Evolutionary conservation across 164 flowering plant species (phyloP), one percentile per base, ranked within the genome.

Genomic region (Vitis amurensis): DNA sequence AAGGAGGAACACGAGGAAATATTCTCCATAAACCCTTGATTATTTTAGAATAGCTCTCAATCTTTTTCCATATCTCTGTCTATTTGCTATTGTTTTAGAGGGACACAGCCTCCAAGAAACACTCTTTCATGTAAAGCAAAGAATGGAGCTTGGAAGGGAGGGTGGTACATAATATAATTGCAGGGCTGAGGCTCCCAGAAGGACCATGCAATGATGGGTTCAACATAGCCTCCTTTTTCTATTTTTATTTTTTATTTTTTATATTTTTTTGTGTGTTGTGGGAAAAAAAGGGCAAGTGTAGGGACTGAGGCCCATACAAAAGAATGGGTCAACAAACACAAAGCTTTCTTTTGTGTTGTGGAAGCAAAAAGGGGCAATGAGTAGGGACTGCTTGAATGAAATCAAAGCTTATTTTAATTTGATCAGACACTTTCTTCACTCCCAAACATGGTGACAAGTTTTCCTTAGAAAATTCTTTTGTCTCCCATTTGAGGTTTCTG

Each of bases 191-290:
- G 64, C 60, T 65, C 44, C 64, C 58, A 56, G 47, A 49, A 70
- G 70, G 44, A 50, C 50, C 55, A 48, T 55, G 71, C 66, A 61
- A 82, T 84, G 67, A 82, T 84, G 79, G 65, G 65, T 70, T 73
- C 81, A 72, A 73, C 77, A 70, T 37, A 16, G 70, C 59, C 7
- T 37, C 44, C 7, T 37, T 37, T 37, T 37, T 3, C 4, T 2
- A 1, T 23, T 62, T 56, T 63, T 56, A n/a, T 50, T 30, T 55
- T 70, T 61, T 52, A 52, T 58, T 62, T 56, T 63, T 3, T 3
- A 37, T 37, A 1, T 37, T 37, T 37, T 37, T 37, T 37, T 3
- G 44, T 56, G 19, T 50, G 48, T 55, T 70, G 73, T 37, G 75
- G 77, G 72, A 68, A 75, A 73, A 56, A 37, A 37, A 6, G 0